Percentiles rank a stretch among this genome's conserved stretches.
Evolutionary conservation across 345 rosid genomes (phyloP).

Genomic region (Eucalyptus grandis): DNA sequence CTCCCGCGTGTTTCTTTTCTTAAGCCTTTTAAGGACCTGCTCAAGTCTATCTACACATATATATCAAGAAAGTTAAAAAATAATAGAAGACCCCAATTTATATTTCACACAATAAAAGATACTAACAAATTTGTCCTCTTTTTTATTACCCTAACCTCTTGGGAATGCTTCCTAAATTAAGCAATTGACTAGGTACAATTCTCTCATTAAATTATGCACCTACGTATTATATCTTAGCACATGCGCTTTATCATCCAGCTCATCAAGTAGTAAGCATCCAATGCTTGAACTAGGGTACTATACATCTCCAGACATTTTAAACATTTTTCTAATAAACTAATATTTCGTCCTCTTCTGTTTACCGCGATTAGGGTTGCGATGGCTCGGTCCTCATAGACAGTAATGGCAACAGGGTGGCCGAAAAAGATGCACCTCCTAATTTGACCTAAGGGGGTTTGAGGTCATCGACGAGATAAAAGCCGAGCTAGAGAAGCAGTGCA

Average conservation of each 20-base stretch:
- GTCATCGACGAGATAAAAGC: not conserved
- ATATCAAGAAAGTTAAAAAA: not conserved
- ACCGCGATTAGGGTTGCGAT: not conserved
- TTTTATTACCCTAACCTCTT: not conserved
- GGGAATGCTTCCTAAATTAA: not conserved
- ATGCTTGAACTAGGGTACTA: not conserved
- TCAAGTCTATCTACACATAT: not conserved
- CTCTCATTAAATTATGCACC: not conserved
- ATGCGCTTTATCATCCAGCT: not conserved
- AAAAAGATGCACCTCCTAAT: slow-evolving; percentile 3
- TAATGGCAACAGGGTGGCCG: not conserved
- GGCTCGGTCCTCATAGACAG: slow-evolving; percentile 2
- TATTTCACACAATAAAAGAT: not conserved
- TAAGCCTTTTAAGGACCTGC: too few relatives aligned
- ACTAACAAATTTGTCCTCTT: not conserved
- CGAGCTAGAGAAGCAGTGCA: slow-evolving; percentile 4
- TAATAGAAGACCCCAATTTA: not conserved
- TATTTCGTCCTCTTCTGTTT: not conserved
- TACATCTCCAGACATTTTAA: not conserved
- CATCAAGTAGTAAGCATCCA: not conserved
- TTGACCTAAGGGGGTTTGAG: slow-evolving; percentile 4
- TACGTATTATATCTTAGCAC: not conserved
- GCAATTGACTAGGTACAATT: not conserved
- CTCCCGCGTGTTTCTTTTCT: accelerated
- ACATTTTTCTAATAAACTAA: not conserved